Evolutionary conservation across 2,329 filamentous ascomycete species (phyloP).

Genomic region (Chaetothyriales sp.): DNA sequence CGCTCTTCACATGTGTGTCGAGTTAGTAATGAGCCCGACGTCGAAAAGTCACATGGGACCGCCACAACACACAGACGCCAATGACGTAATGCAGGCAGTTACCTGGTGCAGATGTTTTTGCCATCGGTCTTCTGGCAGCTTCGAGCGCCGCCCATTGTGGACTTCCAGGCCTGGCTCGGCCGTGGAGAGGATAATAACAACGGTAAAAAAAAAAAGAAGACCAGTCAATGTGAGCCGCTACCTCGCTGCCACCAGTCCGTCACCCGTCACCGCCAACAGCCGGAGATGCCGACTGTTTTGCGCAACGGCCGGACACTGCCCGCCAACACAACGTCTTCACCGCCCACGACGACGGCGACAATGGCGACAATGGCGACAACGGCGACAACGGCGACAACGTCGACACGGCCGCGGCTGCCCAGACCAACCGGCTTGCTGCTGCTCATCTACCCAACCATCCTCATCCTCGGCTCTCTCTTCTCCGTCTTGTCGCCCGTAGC

Average conservation of each 20-base stretch:
- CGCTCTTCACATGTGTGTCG: no score
- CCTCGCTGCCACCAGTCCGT: no score
- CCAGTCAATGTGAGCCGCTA: neutral
- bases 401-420: neutral
- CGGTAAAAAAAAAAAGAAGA: neutral
- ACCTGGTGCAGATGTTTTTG: neutral
- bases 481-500: constrained; percentile 61
- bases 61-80: neutral
- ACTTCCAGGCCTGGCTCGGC: neutral
- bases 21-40: no score
- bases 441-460: constrained; percentile 59
- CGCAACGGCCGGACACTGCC: constrained; percentile 7
- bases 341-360: neutral
- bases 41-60: neutral
- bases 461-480: constrained; percentile 72
- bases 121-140: neutral
- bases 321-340: neutral
- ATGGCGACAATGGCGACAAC: no score
- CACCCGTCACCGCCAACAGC: no score
- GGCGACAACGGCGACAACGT: neutral
- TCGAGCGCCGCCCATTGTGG: neutral
- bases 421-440: constrained; percentile 30
- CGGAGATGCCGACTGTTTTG: constrained; percentile 11
- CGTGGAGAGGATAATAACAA: no score
- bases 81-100: neutral